Conservation (phyloP, 208 protist genomes). For the Trypanosoma cruzi region DNA sequence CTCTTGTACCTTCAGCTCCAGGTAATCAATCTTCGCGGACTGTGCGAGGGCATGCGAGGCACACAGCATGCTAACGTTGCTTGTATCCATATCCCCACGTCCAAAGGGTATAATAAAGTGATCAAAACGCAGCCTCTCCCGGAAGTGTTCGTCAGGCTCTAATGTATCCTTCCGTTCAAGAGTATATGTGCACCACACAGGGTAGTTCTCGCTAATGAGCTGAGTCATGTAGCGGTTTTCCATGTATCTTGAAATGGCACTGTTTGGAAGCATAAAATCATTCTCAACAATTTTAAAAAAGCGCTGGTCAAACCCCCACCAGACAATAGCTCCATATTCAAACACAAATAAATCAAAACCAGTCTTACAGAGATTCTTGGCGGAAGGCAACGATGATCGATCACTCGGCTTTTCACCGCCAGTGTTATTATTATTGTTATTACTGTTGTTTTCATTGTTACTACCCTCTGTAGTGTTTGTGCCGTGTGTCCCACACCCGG, state of each 20-base stretch:
- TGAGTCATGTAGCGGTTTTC: slow-evolving; percentile 69
- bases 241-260: slow-evolving; percentile 54
- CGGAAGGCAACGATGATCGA: not conserved
- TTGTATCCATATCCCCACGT: slow-evolving; percentile 54
- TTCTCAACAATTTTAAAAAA: slow-evolving; percentile 84
- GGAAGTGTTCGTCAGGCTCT: slow-evolving; percentile 72
- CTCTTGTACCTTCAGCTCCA: slow-evolving; percentile 75
- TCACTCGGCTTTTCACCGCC: slow-evolving; percentile 25
- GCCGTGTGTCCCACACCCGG: slow-evolving; percentile 2
- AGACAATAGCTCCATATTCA: slow-evolving; percentile 75
- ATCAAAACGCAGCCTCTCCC: slow-evolving; percentile 60
- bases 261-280: slow-evolving; percentile 80
- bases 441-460: slow-evolving; percentile 7
- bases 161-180: slow-evolving; percentile 51
- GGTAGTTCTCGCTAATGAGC: slow-evolving; percentile 76
- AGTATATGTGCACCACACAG: slow-evolving; percentile 82
- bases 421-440: slow-evolving; percentile 4
- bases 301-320: slow-evolving; percentile 80
- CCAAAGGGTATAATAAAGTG: slow-evolving; percentile 80
- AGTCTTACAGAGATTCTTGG: slow-evolving; percentile 23
- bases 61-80: slow-evolving; percentile 68
- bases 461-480: not conserved
- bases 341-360: slow-evolving; percentile 85
- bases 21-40: slow-evolving; percentile 83
- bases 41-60: slow-evolving; percentile 75